These are phyloP conservation scores for Clarkia xantiana DNA, from an alignment of 345 rosid genomes.

Conservation along the genomic window DNA sequence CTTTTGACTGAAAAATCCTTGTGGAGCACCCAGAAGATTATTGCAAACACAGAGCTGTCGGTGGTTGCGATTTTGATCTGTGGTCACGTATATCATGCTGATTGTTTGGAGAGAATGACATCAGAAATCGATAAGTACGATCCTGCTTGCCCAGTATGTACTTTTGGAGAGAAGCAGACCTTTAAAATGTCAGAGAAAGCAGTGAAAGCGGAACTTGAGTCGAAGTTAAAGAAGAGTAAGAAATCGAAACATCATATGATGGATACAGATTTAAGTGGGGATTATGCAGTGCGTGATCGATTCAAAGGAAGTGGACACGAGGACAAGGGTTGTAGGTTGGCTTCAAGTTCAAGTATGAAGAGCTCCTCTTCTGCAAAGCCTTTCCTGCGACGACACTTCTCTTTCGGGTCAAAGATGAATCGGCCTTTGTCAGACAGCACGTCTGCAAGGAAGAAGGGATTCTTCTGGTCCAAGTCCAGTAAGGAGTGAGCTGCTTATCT, in stretches of 20 bases:
- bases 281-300: constrained; percentile 30
- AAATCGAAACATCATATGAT: constrained; percentile 54
- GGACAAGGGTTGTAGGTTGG: constrained; percentile 39
- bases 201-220: constrained; percentile 59
- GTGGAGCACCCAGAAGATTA: constrained; percentile 68
- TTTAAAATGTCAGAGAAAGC: constrained; percentile 68
- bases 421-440: constrained; percentile 39
- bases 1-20: constrained; percentile 59
- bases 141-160: constrained; percentile 87
- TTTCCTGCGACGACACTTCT: constrained; percentile 62
- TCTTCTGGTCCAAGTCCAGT: constrained; percentile 83
- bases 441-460: constrained; percentile 46
- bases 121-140: constrained; percentile 66
- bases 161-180: constrained; percentile 69
- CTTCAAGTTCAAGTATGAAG: constrained; percentile 57
- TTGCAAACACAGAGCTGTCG: constrained; percentile 43
- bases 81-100: constrained; percentile 96
- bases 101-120: constrained; percentile 87
- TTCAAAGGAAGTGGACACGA: constrained; percentile 26
- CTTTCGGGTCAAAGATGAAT: constrained; percentile 57
- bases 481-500: constrained; percentile 38
- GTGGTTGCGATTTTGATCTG: constrained; percentile 71
- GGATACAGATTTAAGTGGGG: constrained; percentile 44
- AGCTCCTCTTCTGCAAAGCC: constrained; percentile 43
- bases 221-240: constrained; percentile 47